Conservation (phyloP, 1,139 yeast species). For the Yamadazyma kanchanaburiensis region DNA sequence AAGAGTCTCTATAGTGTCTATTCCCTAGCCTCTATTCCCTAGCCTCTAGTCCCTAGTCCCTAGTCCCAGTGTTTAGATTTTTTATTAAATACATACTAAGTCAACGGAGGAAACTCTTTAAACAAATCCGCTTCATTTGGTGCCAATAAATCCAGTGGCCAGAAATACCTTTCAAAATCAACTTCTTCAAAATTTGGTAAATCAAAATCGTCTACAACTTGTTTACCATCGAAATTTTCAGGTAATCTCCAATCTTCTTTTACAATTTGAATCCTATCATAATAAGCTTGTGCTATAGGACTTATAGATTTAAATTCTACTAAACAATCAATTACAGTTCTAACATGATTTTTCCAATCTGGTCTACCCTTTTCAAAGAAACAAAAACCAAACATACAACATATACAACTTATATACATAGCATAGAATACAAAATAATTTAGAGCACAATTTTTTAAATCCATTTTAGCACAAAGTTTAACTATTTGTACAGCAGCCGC, state of each 20-base stretch:
- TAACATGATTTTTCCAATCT: too few relatives aligned
- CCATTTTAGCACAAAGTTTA: constrained; percentile 1
- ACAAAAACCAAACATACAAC: constrained; percentile 1
- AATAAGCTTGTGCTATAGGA: constrained; percentile 1
- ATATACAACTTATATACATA: constrained; percentile 1
- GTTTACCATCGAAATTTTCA: too few relatives aligned
- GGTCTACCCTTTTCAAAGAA: not conserved
- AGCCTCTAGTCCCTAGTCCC: too few relatives aligned
- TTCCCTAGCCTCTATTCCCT: too few relatives aligned
- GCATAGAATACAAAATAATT: not conserved
- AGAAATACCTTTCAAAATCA: constrained; percentile 1
- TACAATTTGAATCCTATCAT: constrained; percentile 2
- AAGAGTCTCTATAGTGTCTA: too few relatives aligned
- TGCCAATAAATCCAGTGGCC: too few relatives aligned
- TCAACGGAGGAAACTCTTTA: too few relatives aligned
- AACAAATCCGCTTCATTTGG: too few relatives aligned
- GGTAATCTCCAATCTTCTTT: constrained; percentile 3
- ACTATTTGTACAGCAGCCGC: not conserved
- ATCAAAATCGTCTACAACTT: not conserved
- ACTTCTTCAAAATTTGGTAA: constrained; percentile 1
- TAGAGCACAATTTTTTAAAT: not conserved
- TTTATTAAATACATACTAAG: too few relatives aligned
- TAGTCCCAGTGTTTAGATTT: too few relatives aligned
- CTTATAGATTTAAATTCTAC: not conserved
- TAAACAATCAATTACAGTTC: not conserved